These are phyloP conservation scores for Trichoderma guizhouense DNA, from an alignment of 2,329 filamentous ascomycete species.

Conservation along the genomic window DNA sequence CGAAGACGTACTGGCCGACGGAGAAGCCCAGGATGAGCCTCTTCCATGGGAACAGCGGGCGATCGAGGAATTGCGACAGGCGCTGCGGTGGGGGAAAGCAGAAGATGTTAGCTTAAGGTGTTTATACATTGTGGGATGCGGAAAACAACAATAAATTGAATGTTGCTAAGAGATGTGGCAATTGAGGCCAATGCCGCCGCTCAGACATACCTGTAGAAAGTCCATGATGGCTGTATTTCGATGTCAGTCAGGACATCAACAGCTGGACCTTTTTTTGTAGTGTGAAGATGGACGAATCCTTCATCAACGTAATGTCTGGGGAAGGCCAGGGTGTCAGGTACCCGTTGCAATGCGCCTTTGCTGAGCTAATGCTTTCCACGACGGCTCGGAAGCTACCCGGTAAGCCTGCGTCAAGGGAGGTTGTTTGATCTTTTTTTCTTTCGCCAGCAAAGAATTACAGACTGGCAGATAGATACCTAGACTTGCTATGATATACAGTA, in stretches of 20 bases:
- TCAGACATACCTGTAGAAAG: slow-evolving; percentile 42
- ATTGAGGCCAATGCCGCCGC: background rate
- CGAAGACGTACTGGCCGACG: slow-evolving; percentile 83
- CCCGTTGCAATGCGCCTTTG: background rate
- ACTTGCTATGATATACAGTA: background rate
- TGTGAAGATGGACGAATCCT: slow-evolving; percentile 9
- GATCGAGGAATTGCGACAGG: slow-evolving; percentile 83
- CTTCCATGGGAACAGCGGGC: slow-evolving; percentile 96
- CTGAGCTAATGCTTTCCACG: slow-evolving; percentile 18
- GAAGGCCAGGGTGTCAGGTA: slow-evolving; percentile 19
- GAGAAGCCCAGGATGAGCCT: slow-evolving; percentile 93
- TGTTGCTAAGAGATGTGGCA: background rate
- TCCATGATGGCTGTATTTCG: slow-evolving; percentile 38
- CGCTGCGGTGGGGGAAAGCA: slow-evolving; percentile 42
- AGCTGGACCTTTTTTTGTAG: background rate
- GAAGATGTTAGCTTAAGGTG: background rate
- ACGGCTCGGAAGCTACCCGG: slow-evolving; percentile 2
- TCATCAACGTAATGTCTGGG: slow-evolving; percentile 1
- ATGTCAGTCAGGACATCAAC: slow-evolving; percentile 2
- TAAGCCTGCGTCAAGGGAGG: background rate
- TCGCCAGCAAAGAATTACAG: background rate
- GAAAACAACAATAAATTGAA: too few relatives aligned
- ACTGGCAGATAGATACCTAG: background rate
- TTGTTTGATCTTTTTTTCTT: background rate
- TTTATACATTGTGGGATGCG: background rate